Conservation (phyloP, 306 rosid species). For the Trifolium subterraneum region DNA sequence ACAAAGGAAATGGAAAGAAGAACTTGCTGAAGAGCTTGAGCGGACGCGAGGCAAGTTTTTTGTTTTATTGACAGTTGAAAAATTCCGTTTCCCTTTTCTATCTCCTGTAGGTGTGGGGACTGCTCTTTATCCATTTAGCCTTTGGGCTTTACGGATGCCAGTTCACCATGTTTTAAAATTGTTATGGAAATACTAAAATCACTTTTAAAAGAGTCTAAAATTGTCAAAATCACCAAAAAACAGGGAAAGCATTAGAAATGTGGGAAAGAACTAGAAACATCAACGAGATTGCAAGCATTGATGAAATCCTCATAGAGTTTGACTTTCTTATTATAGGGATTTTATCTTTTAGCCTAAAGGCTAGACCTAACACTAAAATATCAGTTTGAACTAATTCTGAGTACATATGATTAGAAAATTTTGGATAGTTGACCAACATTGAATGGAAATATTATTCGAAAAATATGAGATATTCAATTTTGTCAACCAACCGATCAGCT, state of each 20-base stretch:
- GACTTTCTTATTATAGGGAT: background rate
- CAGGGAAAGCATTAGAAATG: background rate
- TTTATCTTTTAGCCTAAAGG: slow-evolving; percentile 5
- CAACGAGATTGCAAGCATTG: slow-evolving; percentile 1
- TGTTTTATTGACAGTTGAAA: slow-evolving; percentile 2
- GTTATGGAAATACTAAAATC: slow-evolving; percentile 24
- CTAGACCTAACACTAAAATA: background rate
- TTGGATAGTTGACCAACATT: slow-evolving; percentile 5
- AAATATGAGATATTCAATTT: slow-evolving; percentile 11
- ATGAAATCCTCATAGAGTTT: slow-evolving; percentile 19
- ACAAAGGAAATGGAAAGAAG: slow-evolving; percentile 91
- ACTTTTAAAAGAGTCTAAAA: background rate
- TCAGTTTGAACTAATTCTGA: background rate
- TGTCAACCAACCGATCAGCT: background rate
- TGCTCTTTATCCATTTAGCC: slow-evolving; percentile 24
- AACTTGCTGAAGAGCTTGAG: slow-evolving; percentile 82
- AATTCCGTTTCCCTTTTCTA: slow-evolving; percentile 5
- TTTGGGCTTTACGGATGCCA: background rate
- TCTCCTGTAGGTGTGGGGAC: background rate
- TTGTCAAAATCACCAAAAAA: too few relatives aligned
- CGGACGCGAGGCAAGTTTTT: slow-evolving; percentile 70
- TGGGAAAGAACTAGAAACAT: slow-evolving; percentile 5
- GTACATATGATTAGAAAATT: slow-evolving; percentile 10
- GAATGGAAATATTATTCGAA: slow-evolving; percentile 5
- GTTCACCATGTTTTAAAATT: slow-evolving; percentile 17